These are phyloP conservation scores for Paradendryphiella salina DNA, from an alignment of 2,329 filamentous ascomycete species.

Conservation along the genomic window DNA sequence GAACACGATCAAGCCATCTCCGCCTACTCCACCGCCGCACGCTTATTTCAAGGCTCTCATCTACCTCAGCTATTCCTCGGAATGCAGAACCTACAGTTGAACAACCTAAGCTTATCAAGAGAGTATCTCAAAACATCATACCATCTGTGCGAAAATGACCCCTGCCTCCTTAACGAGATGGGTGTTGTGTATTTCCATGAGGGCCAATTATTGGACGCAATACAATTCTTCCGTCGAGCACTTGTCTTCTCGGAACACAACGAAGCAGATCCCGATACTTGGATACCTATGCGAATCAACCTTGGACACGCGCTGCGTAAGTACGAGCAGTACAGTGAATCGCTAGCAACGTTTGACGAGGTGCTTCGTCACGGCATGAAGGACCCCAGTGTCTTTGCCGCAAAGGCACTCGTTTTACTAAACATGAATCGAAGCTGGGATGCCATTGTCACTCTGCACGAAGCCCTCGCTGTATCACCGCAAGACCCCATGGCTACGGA, in stretches of 20 bases:
- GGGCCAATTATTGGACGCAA: constrained; percentile 73
- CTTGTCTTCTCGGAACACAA: constrained; percentile 78
- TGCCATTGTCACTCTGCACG: constrained; percentile 79
- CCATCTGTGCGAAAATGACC: constrained; percentile 78
- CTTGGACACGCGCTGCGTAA: constrained; percentile 85
- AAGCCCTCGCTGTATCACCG: constrained; percentile 76
- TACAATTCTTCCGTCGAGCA: constrained; percentile 75
- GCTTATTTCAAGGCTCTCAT: constrained; percentile 95
- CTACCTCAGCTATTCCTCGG: constrained; percentile 93
- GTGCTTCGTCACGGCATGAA: constrained; percentile 82
- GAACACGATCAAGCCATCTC: constrained; percentile 98
- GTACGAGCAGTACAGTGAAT: constrained; percentile 67
- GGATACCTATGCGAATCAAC: constrained; percentile 83
- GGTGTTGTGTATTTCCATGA: constrained; percentile 96
- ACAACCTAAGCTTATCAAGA: constrained; percentile 90
- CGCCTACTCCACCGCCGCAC: constrained; percentile 91
- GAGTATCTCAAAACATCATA: constrained; percentile 94
- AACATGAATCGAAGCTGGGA: constrained; percentile 75
- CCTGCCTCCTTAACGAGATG: constrained; percentile 90
- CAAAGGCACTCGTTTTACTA: constrained; percentile 82
- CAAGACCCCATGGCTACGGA: constrained; percentile 83
- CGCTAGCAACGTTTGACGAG: constrained; percentile 81
- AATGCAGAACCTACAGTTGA: constrained; percentile 96
- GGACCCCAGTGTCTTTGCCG: constrained; percentile 75
- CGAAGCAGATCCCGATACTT: constrained; percentile 78